Base-by-base conservation (phyloP, 768 basidiomycete species). In the Trametes maxima region DNA sequence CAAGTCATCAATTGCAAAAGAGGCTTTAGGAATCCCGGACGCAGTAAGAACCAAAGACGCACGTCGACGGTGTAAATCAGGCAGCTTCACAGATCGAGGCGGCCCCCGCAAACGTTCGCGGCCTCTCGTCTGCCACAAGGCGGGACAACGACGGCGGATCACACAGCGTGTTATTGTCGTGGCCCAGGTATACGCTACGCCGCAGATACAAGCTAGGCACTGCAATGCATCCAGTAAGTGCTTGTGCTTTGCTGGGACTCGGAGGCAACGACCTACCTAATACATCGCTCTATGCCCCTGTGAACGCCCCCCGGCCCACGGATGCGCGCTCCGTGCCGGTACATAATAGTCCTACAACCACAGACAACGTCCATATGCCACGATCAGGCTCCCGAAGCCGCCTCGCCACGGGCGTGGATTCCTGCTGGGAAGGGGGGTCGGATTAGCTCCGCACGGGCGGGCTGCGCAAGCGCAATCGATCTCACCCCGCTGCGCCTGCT, bases 11-110 rank as follows among this genome's bases (percentile, higher is more conserved):
- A 33, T 48, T 56, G 51, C 60, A 42, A 62, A 50, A 62, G 43
- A 62, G 47, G 48, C 60, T 56, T 44, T 50, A 51, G 35, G 60
- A 62, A 62, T 45, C 60, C 42, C 54, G 60, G 60, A 44, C 60
- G 60, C 36, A 56, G 54, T 62, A 52, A 44, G 43, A 62, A 52
- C 19, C 49, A 35, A 48, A 33, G 17, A 56, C 54, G 43, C 42
- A 62, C 49, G 51, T 54, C 43, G 54, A 50, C 50, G 36, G 47
- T 44, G 48, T 40, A 62, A 56, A 62, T 62, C 54, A 57, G 28
- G 54, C 48, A 39, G 16, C 57, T 44, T 50, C 57, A 12, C 22
- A 28, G 37, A 24, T 48, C 19, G 47, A 24, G 35, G 21, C 35
- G 35, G 24, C 11, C 48, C 22, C 47, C 48, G n/a, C 25, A 2